Percentiles rank a stretch among this genome's conserved stretches.
phyloP scores from a whole-genome alignment of 192 early-diverging fungal species.

The Cetraspora pellucida region DNA sequence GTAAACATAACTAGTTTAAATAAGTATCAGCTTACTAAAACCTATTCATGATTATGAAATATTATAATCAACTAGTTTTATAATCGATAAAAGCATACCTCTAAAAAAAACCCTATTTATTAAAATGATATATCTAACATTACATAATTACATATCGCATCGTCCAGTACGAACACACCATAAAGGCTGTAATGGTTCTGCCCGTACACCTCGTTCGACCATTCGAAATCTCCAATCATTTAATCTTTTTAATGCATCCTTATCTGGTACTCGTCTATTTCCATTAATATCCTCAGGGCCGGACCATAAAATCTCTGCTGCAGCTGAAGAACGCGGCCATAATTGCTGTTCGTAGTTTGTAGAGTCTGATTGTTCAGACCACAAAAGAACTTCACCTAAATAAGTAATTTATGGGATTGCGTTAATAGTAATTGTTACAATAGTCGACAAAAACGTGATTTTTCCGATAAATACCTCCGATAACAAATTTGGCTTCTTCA shows the following conservation, averaged over 20 bases:
- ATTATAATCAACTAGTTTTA: too few relatives aligned
- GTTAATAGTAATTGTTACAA: neutral
- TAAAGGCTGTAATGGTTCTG: slow-evolving; percentile 74
- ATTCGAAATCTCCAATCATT: slow-evolving; percentile 75
- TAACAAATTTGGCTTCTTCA: slow-evolving; percentile 56
- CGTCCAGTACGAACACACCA: slow-evolving; percentile 55
- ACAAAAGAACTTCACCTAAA: slow-evolving; percentile 65
- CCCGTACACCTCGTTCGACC: slow-evolving; percentile 63
- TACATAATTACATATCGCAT: neutral
- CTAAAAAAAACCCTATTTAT: too few relatives aligned
- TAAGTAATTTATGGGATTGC: neutral
- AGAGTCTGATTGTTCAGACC: slow-evolving; percentile 72
- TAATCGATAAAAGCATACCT: too few relatives aligned
- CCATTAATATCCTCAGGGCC: slow-evolving; percentile 58
- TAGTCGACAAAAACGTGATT: neutral
- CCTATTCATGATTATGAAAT: too few relatives aligned
- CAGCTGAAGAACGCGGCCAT: slow-evolving; percentile 74
- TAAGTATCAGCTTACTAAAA: too few relatives aligned
- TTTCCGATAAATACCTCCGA: slow-evolving; percentile 50
- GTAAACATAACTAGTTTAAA: too few relatives aligned
- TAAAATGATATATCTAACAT: too few relatives aligned
- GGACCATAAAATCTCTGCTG: slow-evolving; percentile 72
- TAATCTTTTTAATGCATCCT: slow-evolving; percentile 65
- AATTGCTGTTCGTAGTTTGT: slow-evolving; percentile 65
- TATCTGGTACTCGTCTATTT: slow-evolving; percentile 51